Conservation (phyloP, 2,329 filamentous ascomycete species). For the Cladosporium sp. region DNA sequence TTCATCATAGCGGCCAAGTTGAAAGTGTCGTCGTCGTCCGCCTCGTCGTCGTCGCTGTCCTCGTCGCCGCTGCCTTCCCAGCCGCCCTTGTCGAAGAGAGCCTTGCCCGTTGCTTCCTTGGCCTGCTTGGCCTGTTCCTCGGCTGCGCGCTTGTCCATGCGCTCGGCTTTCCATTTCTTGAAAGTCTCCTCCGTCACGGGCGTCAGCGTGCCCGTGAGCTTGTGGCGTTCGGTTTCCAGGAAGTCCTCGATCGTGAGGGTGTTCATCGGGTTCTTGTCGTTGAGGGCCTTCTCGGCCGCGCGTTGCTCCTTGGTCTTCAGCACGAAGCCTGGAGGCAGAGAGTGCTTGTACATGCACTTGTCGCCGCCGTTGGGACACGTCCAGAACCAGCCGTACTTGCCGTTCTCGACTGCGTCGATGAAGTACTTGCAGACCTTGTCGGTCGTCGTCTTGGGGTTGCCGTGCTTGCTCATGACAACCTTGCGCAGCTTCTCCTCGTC, state of each 20-base stretch:
- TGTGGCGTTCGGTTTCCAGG: slow-evolving; percentile 91
- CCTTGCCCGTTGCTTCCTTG: slow-evolving; percentile 92
- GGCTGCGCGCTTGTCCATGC: slow-evolving; percentile 89
- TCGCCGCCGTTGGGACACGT: slow-evolving; percentile 92
- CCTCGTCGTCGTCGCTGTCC: slow-evolving; percentile 56
- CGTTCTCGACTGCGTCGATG: slow-evolving; percentile 93
- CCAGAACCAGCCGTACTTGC: slow-evolving; percentile 99
- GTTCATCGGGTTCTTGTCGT: slow-evolving; percentile 93
- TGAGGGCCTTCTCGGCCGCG: slow-evolving; percentile 86
- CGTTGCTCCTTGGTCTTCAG: slow-evolving; percentile 97
- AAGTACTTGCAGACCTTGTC: slow-evolving; percentile 99
- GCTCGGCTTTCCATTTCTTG: slow-evolving; percentile 94
- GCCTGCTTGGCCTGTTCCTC: slow-evolving; percentile 85
- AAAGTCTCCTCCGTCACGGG: slow-evolving; percentile 91
- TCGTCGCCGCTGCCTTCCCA: slow-evolving; percentile 68
- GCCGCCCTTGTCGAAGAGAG: slow-evolving; percentile 93
- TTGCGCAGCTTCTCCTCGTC: slow-evolving; percentile 91
- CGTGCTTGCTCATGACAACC: slow-evolving; percentile 93
- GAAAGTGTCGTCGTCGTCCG: slow-evolving; percentile 62
- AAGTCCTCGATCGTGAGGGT: slow-evolving; percentile 97
- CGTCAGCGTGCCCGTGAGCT: slow-evolving; percentile 83
- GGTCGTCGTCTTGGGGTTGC: slow-evolving; percentile 89
- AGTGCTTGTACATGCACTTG: slow-evolving; percentile 98
- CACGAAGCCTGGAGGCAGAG: slow-evolving; percentile 88
- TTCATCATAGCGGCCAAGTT: slow-evolving; percentile 76